Conservation (phyloP, 2,329 filamentous ascomycete genomes). For the Penicillium sp. region DNA sequence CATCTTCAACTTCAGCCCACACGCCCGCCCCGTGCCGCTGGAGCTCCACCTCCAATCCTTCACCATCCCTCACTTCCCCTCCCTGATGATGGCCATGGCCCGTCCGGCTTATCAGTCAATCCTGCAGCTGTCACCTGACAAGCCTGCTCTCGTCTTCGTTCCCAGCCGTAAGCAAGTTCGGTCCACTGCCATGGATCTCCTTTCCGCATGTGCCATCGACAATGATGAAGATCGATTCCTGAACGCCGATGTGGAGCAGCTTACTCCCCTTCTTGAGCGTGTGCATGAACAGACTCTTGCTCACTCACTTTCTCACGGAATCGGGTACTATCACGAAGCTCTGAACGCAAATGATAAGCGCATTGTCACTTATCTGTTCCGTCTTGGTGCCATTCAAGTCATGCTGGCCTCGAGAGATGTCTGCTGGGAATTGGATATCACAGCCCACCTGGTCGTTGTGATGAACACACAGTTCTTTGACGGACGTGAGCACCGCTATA, state of each 20-base stretch:
- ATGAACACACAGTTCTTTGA: slow-evolving; percentile 99
- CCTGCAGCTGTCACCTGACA: slow-evolving; percentile 81
- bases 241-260: slow-evolving; percentile 78
- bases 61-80: slow-evolving; percentile 94
- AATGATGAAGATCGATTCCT: slow-evolving; percentile 94
- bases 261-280: slow-evolving; percentile 77
- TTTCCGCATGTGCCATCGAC: slow-evolving; percentile 83
- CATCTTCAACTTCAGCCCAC: slow-evolving; percentile 97
- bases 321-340: slow-evolving; percentile 97
- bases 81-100: slow-evolving; percentile 97
- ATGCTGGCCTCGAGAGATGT: slow-evolving; percentile 82
- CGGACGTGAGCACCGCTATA: slow-evolving; percentile 92
- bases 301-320: slow-evolving; percentile 87
- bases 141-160: slow-evolving; percentile 89
- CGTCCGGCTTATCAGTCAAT: slow-evolving; percentile 90
- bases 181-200: slow-evolving; percentile 79
- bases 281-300: slow-evolving; percentile 85
- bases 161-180: slow-evolving; percentile 92
- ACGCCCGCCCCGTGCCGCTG: slow-evolving; percentile 82
- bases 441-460: slow-evolving; percentile 86
- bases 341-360: slow-evolving; percentile 85
- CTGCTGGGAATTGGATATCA: slow-evolving; percentile 91
- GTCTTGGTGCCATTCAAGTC: slow-evolving; percentile 85
- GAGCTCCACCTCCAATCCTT: slow-evolving; percentile 96
- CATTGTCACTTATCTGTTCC: slow-evolving; percentile 90